Evolutionary conservation across 1,139 yeast species (phyloP), one percentile per base, ranked within the genome.

Genomic region (Geotrichum phurueaensis): DNA sequence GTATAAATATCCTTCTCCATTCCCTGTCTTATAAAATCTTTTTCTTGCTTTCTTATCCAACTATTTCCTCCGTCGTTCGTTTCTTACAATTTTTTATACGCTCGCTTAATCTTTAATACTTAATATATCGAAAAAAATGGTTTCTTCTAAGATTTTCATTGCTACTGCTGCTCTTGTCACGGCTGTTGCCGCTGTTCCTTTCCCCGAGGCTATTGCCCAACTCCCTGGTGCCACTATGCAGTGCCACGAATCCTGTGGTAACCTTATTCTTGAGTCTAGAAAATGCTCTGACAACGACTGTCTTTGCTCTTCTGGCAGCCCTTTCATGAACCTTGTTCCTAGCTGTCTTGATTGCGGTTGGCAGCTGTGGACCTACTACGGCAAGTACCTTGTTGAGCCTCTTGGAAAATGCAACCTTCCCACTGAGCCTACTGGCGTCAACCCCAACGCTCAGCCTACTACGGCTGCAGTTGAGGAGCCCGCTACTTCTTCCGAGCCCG

Each of bases 321-420:
- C 39, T 9, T 56, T 56, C 54, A 50, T 51, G 54, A 20, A 25
- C 15, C 45, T 56, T n/a, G 51, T 25, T 33, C 31, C 18, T 27
- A 18, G 36, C 1, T 56, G 58, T 33, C 53, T 56, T 15, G 58
- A 56, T 10, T 56, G 58, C 15, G 58, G 58, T 22, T 56, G 58
- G 58, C 58, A 56, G 51, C 25, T 56, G 31, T 56, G 58, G 58
- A 51, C 1, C 51, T 56, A 56, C 58, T 56, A 56, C 58, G 58
- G 58, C 18, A 56, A 50, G 43, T 56, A 50, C 54, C 58, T 56
- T 27, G 31, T 4, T 18, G 58, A 18, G 3, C 58, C 58, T 18
- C 49, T 56, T 18, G 58, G 51, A 7, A 33, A 23, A 9, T 56
- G 58, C 39, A 25, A 27, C 39, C 49, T 56, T 25, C 58, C 58